These are phyloP conservation scores for Tolypocladium tropicale DNA, from an alignment of 2,329 filamentous ascomycete species.

Conservation along the genomic window DNA sequence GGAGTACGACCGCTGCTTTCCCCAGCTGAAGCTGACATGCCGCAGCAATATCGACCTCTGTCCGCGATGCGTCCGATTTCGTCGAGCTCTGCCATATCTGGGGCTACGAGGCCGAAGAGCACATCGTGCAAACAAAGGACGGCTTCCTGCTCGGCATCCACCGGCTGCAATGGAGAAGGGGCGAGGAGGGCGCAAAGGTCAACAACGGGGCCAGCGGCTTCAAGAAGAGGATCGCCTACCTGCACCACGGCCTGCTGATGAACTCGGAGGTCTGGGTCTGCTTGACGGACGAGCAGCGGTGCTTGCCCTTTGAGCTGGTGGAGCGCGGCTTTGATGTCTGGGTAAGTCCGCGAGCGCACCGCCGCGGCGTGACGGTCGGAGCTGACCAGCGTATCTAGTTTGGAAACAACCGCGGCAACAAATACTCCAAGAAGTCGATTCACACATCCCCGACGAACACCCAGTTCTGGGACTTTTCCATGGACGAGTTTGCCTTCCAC, in stretches of 20 bases:
- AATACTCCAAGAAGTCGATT: constrained; percentile 94
- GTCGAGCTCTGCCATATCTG: constrained; percentile 85
- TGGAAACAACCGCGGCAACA: constrained; percentile 96
- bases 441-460: constrained; percentile 61
- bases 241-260: constrained; percentile 96
- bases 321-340: constrained; percentile 94
- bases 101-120: constrained; percentile 91
- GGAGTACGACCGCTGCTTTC: no score
- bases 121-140: constrained; percentile 89
- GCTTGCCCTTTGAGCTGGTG: constrained; percentile 79
- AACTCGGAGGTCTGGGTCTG: constrained; percentile 99
- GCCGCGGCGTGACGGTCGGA: neutral
- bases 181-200: constrained; percentile 69
- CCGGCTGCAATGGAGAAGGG: constrained; percentile 70
- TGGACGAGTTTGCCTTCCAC: constrained; percentile 95
- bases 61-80: constrained; percentile 85
- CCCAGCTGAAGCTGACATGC: neutral
- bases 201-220: constrained; percentile 60
- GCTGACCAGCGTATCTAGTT: constrained; percentile 47
- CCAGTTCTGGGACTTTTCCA: constrained; percentile 94
- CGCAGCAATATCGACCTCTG: constrained; percentile 57
- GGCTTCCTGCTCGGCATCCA: constrained; percentile 89
- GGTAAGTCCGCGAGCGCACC: constrained; percentile 37
- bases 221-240: constrained; percentile 78
- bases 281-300: constrained; percentile 74